Conservation (phyloP, 1,139 yeast genomes). For the Waltiozyma solani region DNA sequence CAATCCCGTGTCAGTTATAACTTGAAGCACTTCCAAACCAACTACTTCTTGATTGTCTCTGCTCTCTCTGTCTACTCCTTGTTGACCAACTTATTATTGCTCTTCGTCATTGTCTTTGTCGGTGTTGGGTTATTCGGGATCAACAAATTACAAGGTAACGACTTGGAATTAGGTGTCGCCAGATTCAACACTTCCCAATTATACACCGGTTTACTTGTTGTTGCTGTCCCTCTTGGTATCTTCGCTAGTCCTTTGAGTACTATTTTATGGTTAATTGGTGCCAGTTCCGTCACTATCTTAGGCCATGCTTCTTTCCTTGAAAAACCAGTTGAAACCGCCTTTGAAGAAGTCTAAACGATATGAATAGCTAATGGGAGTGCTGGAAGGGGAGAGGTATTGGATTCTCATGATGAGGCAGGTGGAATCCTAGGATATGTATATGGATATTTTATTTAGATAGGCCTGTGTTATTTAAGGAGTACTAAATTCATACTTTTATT, state of each 20-base stretch:
- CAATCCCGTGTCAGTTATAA: constrained; percentile 86
- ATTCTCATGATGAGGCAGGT: not conserved
- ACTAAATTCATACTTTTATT: too few species aligned
- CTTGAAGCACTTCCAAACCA: constrained; percentile 79
- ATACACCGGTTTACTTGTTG: constrained; percentile 73
- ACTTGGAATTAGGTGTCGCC: constrained; percentile 56
- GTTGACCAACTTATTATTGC: constrained; percentile 71
- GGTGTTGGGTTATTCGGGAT: constrained; percentile 72
- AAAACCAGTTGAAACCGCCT: constrained; percentile 95
- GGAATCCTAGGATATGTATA: too few species aligned
- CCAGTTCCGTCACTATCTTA: constrained; percentile 77
- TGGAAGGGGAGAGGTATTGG: not conserved
- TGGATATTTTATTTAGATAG: too few species aligned
- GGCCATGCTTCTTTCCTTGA: constrained; percentile 94
- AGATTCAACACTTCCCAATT: constrained; percentile 72
- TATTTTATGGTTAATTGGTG: constrained; percentile 94
- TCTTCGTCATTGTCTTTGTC: constrained; percentile 69
- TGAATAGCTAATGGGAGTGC: too few species aligned
- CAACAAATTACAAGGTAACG: constrained; percentile 69
- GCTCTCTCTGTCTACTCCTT: constrained; percentile 61
- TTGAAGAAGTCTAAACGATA: constrained; percentile 55
- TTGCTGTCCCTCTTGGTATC: constrained; percentile 82
- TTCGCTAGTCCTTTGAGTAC: constrained; percentile 92
- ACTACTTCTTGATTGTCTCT: constrained; percentile 71
- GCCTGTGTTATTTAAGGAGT: too few species aligned